Base-by-base conservation (phyloP, 441 rosid genomes). In the Lepidium campestre region DNA sequence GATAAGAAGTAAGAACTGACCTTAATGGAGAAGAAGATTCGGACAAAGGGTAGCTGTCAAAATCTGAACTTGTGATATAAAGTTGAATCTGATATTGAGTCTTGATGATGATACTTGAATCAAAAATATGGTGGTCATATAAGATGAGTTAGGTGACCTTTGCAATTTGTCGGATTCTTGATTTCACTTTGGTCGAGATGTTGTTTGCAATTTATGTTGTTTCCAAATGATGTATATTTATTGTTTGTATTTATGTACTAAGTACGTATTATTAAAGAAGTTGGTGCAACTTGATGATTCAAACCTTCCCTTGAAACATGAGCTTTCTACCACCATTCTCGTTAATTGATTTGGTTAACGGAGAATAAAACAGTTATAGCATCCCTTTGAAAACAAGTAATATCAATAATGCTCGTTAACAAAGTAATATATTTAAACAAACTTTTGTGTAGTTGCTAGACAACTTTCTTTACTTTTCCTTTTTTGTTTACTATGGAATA, bases 311-410 rank as follows among this genome's bases (percentile, higher is more conserved):
- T 59, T 59, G 17, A 27, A 44, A 66, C 76, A 59, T 72, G 76
- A 73, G 63, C 23, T 73, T 66, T 66, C 44, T 59, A 59, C 57
- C 57, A 18, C 18, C 61, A 27, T 37, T 31, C 20, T 69, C 31
- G 17, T 60, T 60, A 22, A 23, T 71, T 32, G 45, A 22, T 48
- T 57, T 31, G 32, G 47, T 64, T 57, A 39, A 64, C 47, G 12
- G 66, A 57, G 54, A 52, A 34, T 54, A 42, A 42, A 64, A 48
- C 58, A 71, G 54, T 57, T 64, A 8, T 12, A 32, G 60, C 66
- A 71, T 72, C 47, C n/a, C 61, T 72, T 65, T 48, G 41, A 4
- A 57, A 57, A 32, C 75, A 72, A 65, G 71, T 71, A 48, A 64
- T 35, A 57, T 32, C 64, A 14, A n/a, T n/a, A n/a, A n/a, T n/a